Evolutionary conservation across 176 grass and related monocot genomes (phyloP).

Genomic region (Ananas comosus): DNA sequence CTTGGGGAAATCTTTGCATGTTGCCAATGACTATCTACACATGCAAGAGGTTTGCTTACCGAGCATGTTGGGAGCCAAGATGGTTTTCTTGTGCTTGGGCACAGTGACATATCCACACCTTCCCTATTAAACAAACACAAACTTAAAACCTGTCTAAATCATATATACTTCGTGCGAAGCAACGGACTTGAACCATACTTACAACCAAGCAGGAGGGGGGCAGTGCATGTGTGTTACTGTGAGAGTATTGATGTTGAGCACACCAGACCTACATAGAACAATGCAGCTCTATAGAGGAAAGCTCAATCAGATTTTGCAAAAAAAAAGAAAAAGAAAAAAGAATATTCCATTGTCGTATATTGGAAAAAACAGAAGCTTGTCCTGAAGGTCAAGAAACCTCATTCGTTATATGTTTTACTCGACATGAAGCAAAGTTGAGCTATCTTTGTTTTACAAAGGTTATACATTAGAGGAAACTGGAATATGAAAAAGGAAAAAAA

Average conservation of each 20-base stretch:
- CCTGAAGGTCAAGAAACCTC: no score
- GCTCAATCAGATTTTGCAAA: background rate
- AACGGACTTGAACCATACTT: constrained; percentile 35
- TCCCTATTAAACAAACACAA: constrained; percentile 40
- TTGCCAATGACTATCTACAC: background rate
- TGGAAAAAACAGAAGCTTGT: background rate
- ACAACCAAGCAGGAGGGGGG: constrained; percentile 88
- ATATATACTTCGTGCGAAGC: constrained; percentile 7
- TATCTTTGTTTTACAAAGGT: background rate
- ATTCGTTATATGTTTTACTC: no score
- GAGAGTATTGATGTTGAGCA: constrained; percentile 57
- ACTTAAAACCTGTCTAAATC: background rate
- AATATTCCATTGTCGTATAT: background rate
- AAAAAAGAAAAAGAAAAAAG: background rate
- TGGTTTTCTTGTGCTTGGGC: constrained; percentile 41
- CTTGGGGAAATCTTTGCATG: background rate
- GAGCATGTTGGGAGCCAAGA: constrained; percentile 64
- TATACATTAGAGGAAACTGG: background rate
- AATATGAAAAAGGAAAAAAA: background rate
- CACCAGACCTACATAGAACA: constrained; percentile 55
- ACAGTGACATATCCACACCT: constrained; percentile 14
- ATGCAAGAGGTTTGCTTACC: constrained; percentile 26
- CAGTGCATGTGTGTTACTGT: constrained; percentile 82
- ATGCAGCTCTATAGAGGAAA: background rate
- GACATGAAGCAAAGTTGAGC: no score